These are phyloP conservation scores for sweet orange (Citrus sinensis) DNA, from an alignment of 345 rosid genomes.

Conservation along the genomic window DNA sequence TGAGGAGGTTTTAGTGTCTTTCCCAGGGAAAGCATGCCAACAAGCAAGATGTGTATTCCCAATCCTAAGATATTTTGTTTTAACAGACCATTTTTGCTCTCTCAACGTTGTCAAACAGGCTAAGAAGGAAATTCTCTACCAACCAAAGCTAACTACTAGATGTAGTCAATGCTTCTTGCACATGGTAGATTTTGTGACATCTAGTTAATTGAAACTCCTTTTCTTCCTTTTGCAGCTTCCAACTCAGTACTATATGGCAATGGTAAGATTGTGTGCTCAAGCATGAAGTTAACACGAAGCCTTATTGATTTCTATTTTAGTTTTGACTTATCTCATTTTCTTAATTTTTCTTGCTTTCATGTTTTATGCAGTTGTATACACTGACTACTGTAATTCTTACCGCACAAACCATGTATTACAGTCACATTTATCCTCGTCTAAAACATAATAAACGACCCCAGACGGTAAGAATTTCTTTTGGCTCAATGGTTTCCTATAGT, in stretches of 20 bases:
- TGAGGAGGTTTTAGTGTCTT: neutral
- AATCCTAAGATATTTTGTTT: neutral
- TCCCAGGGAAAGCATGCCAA: neutral
- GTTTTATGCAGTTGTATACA: constrained; percentile 56
- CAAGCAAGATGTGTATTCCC: neutral
- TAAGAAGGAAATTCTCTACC: neutral
- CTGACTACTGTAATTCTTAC: constrained; percentile 46
- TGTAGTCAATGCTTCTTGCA: neutral
- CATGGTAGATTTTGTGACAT: neutral
- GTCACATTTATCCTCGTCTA: constrained; percentile 51
- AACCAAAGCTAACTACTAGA: neutral
- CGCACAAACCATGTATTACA: constrained; percentile 65
- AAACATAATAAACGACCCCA: constrained; percentile 27
- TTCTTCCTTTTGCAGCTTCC: constrained; percentile 70
- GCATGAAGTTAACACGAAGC: neutral
- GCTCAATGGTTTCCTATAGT: neutral
- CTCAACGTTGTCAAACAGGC: neutral
- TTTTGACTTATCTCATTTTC: neutral
- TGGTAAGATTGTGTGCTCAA: constrained; percentile 37
- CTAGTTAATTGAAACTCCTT: constrained; percentile 15
- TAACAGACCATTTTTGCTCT: neutral
- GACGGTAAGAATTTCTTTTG: constrained; percentile 33
- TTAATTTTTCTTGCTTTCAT: constrained; percentile 12
- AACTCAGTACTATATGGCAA: constrained; percentile 76
- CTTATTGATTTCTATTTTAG: neutral